Conservation (phyloP, 768 basidiomycete species). For the Termitomyces sp. region DNA sequence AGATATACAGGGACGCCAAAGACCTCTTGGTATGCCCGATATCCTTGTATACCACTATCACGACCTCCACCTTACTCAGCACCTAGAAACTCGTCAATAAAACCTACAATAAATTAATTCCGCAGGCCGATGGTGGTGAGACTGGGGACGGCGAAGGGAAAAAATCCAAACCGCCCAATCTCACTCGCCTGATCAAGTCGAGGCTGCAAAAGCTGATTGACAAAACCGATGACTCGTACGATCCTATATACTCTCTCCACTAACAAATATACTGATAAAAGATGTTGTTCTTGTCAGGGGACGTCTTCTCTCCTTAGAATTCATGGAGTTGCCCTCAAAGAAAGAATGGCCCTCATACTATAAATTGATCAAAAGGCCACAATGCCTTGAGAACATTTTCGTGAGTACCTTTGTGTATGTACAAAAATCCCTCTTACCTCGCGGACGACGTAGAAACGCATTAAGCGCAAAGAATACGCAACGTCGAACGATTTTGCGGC, state of each 20-base stretch:
- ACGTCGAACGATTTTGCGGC: constrained; percentile 68
- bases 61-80: constrained; percentile 1
- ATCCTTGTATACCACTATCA: not conserved
- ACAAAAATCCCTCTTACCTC: not conserved
- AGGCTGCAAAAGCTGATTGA: constrained; percentile 71
- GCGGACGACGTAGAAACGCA: constrained; percentile 52
- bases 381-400: constrained; percentile 73
- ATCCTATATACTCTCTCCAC: constrained; percentile 1
- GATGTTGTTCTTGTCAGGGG: constrained; percentile 41
- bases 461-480: constrained; percentile 77
- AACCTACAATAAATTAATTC: constrained; percentile 44
- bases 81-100: constrained; percentile 49
- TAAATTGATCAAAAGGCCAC: constrained; percentile 72
- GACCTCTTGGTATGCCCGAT: constrained; percentile 60
- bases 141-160: constrained; percentile 36
- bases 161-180: constrained; percentile 59
- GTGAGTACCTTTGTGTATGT: constrained; percentile 38
- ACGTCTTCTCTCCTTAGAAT: constrained; percentile 63
- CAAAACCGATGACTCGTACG: constrained; percentile 70
- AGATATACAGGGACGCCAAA: constrained; percentile 81
- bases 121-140: constrained; percentile 36
- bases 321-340: constrained; percentile 81
- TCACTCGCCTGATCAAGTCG: constrained; percentile 63
- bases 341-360: constrained; percentile 82
- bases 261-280: not conserved